Evolutionary conservation across 495 filamentous ascomycete genomes (phyloP).

Genomic region (Aspergillus olivimuriae): DNA sequence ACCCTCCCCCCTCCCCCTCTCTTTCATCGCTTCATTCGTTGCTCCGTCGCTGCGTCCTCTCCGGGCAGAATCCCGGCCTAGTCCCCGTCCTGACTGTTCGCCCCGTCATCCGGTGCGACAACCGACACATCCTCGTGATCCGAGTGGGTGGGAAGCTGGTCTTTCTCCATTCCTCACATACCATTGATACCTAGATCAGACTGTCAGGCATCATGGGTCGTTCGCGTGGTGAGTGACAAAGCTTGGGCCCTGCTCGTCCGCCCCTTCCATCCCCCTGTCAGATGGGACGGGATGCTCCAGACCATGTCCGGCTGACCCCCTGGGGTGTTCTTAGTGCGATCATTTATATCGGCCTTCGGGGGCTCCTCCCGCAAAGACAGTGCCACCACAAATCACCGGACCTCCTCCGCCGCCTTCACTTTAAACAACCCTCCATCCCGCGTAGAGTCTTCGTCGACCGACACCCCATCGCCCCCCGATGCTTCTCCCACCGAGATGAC

Average conservation of each 20-base stretch:
- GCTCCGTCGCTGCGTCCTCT: neutral
- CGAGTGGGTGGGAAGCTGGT: slow-evolving; percentile 12
- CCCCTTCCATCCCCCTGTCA: slow-evolving; percentile 5
- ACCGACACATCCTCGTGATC: no score
- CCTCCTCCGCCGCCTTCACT: slow-evolving; percentile 11
- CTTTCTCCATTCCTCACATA: slow-evolving; percentile 8
- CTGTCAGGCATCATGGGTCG: slow-evolving; percentile 30
- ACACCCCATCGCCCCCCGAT: slow-evolving; percentile 30
- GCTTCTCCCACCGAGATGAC: slow-evolving; percentile 19
- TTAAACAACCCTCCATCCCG: slow-evolving; percentile 21
- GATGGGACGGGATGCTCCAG: neutral
- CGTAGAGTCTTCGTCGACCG: slow-evolving; percentile 32
- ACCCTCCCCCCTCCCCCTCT: slow-evolving; percentile 1
- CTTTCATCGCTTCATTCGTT: slow-evolving; percentile 4
- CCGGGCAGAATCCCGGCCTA: slow-evolving; percentile 1
- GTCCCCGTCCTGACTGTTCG: no score
- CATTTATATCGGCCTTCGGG: slow-evolving; percentile 58
- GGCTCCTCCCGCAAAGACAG: slow-evolving; percentile 28
- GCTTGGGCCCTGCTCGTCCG: no score
- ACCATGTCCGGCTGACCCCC: slow-evolving; percentile 11
- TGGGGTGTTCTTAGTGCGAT: slow-evolving; percentile 48
- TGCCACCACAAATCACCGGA: slow-evolving; percentile 23
- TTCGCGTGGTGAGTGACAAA: slow-evolving; percentile 34
- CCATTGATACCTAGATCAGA: slow-evolving; percentile 3
- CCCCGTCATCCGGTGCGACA: no score